phyloP scores from a whole-genome alignment of 2,329 filamentous ascomycete species.

The Verticillium nonalfalfae region DNA sequence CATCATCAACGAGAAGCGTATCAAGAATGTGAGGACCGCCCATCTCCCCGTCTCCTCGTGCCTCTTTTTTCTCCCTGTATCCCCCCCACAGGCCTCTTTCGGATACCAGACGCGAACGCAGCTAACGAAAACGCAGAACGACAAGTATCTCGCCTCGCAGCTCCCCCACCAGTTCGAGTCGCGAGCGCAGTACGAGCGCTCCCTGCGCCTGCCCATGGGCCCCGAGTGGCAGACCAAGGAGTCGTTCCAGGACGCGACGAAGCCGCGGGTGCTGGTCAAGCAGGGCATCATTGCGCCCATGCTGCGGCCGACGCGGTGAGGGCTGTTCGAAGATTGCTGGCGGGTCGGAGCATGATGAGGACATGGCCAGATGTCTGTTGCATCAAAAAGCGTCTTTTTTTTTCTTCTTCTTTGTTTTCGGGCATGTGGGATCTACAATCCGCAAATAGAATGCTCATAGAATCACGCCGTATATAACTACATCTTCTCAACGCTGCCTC shows the following conservation, averaged over 20 bases:
- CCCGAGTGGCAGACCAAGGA: slow-evolving; percentile 97
- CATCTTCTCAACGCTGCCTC: neutral
- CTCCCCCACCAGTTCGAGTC: slow-evolving; percentile 90
- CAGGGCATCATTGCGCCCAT: slow-evolving; percentile 86
- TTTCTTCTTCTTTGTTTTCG: neutral
- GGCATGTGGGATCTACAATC: neutral
- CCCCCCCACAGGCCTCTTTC: neutral
- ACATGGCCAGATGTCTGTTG: neutral
- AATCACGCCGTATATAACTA: neutral
- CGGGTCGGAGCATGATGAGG: neutral
- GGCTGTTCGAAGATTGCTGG: neutral
- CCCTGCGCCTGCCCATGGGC: slow-evolving; percentile 78
- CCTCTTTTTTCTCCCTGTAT: too few species aligned
- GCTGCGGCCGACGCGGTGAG: slow-evolving; percentile 58
- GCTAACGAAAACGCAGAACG: slow-evolving; percentile 48
- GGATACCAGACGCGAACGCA: neutral
- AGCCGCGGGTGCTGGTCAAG: slow-evolving; percentile 85
- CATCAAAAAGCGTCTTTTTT: neutral
- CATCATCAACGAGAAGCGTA: slow-evolving; percentile 85
- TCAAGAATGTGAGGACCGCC: slow-evolving; percentile 66
- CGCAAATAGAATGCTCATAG: neutral
- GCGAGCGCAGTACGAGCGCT: slow-evolving; percentile 82
- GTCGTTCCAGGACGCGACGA: slow-evolving; percentile 82
- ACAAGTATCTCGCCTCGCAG: slow-evolving; percentile 76
- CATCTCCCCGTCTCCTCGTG: neutral